Conservation (phyloP, 371 early-diverging fungal species). For the Vairimorpha necatrix region DNA sequence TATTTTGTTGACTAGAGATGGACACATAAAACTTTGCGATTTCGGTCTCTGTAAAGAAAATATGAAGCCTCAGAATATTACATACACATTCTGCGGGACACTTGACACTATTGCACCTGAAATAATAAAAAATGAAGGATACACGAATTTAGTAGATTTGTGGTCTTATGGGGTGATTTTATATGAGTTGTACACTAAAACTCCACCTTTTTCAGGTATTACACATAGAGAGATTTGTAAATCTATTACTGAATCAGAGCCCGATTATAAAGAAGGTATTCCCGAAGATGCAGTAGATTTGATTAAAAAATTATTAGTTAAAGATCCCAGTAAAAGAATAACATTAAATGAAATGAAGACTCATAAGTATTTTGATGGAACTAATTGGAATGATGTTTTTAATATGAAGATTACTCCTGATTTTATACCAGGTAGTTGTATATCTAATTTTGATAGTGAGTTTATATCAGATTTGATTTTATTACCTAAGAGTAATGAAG, state of each 20-base stretch:
- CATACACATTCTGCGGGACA: conserved; percentile 91
- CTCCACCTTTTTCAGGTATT: conserved; percentile 71
- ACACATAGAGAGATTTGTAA: conserved; percentile 36
- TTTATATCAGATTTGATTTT: conserved; percentile 79
- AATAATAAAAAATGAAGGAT: conserved; percentile 80
- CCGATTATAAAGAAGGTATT: conserved; percentile 2
- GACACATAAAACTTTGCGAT: conserved; percentile 87
- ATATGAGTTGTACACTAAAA: conserved; percentile 81
- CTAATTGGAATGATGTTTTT: conserved; percentile 84
- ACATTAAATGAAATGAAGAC: conserved; percentile 76
- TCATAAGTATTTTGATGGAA: conserved; percentile 86
- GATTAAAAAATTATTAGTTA: conserved; percentile 43
- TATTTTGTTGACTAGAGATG: conserved; percentile 73
- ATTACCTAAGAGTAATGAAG: conserved; percentile 68
- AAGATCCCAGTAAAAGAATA: conserved; percentile 76
- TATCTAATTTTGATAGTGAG: conserved; percentile 67
- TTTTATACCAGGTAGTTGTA: conserved; percentile 73
- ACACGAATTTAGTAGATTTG: conserved; percentile 90
- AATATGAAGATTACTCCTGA: conserved; percentile 75
- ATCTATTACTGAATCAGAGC: conserved; percentile 32
- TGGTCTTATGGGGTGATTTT: conserved; percentile 95
- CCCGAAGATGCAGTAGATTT: conserved; percentile 22
- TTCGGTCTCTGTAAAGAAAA: conserved; percentile 88
- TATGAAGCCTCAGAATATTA: conserved; percentile 73
- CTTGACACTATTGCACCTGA: conserved; percentile 89